These are phyloP conservation scores for Stachybotrys elegans DNA, from an alignment of 2,329 filamentous ascomycete genomes.

Conservation along the genomic window DNA sequence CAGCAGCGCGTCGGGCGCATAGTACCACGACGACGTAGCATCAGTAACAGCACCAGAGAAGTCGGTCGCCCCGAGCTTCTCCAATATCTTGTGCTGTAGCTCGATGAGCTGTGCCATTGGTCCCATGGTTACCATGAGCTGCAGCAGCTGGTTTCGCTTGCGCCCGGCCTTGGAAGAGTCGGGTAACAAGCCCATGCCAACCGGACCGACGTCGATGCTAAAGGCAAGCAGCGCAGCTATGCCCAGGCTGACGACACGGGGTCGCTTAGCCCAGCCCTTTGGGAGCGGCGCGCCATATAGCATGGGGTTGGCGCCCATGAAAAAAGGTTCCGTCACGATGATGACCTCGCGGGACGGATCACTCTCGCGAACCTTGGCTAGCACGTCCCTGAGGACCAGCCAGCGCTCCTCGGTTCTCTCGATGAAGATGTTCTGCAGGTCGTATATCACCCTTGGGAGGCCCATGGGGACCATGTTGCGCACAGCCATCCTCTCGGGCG, in stretches of 20 bases:
- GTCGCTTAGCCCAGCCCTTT: conserved; percentile 27
- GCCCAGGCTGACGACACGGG: conserved; percentile 34
- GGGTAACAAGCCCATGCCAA: conserved; percentile 31
- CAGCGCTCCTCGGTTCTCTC: conserved; percentile 25
- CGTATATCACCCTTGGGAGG: conserved; percentile 22
- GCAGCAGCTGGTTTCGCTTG: conserved; percentile 23
- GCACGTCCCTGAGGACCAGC: conserved; percentile 25
- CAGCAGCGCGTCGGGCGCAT: conserved; percentile 25
- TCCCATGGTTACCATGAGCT: conserved; percentile 16
- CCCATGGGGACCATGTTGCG: conserved; percentile 13
- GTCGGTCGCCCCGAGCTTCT: conserved; percentile 21
- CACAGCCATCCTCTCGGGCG: conserved; percentile 12
- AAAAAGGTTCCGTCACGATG: conserved; percentile 35
- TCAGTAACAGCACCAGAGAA: conserved; percentile 8
- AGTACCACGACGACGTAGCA: conserved; percentile 23
- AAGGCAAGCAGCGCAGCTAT: conserved; percentile 27
- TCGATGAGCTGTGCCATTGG: conserved; percentile 16
- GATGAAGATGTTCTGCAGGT: conserved; percentile 18
- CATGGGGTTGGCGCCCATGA: conserved; percentile 32
- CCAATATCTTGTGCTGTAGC: conserved; percentile 19
- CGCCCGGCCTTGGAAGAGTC: conserved; percentile 30
- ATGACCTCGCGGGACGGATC: conserved; percentile 33
- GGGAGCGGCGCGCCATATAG: conserved; percentile 30
- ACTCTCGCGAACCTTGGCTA: conserved; percentile 24
- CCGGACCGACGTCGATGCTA: conserved; percentile 33